Conservation (phyloP, 176 grass and related monocot species). For the Oryza meyeriana region DNA sequence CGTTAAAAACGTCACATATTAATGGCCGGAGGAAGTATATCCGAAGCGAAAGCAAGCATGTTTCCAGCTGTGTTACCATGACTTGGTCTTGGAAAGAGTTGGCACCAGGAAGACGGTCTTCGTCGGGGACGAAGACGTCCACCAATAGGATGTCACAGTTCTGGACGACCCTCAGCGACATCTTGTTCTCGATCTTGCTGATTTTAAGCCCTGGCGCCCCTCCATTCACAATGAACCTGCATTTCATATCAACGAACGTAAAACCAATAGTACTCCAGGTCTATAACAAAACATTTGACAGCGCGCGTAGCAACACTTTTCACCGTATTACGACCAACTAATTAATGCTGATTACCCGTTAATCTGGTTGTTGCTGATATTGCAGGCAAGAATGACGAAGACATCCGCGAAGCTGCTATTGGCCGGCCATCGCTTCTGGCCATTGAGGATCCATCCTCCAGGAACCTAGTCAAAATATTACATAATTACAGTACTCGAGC, state of each 20-base stretch:
- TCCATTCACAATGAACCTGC: slow-evolving; percentile 59
- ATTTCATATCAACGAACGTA: background rate
- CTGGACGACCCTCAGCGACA: slow-evolving; percentile 62
- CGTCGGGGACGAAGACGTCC: slow-evolving; percentile 58
- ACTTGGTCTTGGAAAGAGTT: slow-evolving; percentile 51
- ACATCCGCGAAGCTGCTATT: slow-evolving; percentile 71
- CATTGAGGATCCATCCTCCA: slow-evolving; percentile 62
- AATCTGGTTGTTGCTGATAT: slow-evolving; percentile 50
- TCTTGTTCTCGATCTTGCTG: slow-evolving; percentile 64
- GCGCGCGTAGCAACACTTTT: too few species aligned
- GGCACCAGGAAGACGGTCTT: slow-evolving; percentile 42
- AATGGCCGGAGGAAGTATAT: too few species aligned
- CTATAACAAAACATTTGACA: background rate
- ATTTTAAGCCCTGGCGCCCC: slow-evolving; percentile 39
- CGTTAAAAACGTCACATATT: too few species aligned
- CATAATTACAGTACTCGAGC: background rate
- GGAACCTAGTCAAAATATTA: slow-evolving; percentile 46
- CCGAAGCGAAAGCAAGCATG: too few species aligned
- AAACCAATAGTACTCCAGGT: background rate
- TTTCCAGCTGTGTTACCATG: too few species aligned
- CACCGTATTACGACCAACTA: too few species aligned
- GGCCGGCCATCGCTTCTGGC: slow-evolving; percentile 56
- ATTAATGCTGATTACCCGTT: slow-evolving; percentile 38
- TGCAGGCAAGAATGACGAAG: slow-evolving; percentile 55
- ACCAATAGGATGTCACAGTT: slow-evolving; percentile 66